Base-by-base conservation (phyloP, 192 early-diverging fungal genomes). In the Coemansia javaensis region DNA sequence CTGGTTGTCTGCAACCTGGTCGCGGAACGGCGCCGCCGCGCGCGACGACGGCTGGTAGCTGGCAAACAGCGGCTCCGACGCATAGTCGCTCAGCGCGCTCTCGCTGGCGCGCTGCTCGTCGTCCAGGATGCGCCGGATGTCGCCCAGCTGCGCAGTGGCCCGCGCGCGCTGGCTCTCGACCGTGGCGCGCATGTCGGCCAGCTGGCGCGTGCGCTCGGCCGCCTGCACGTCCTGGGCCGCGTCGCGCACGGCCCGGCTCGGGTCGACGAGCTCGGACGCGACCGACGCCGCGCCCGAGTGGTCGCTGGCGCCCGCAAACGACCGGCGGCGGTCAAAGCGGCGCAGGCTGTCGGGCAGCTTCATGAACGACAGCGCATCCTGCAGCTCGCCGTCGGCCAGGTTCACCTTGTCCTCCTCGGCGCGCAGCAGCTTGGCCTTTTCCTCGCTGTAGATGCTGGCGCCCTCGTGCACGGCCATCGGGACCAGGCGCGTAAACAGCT, bases 391-490 rank as follows among this genome's bases (percentile, higher is more conserved):
- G 59, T 97, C 87, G 6, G 91, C 87, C 6, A 83, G 53, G 37
- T 90, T 89, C 23, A 85, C 87, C 50, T 79, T 71, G 49, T 85
- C 91, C 17, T 83, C 80, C 40, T 93, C 89, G 17, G 77, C 62
- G 18, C 96, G 83, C 7, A 96, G 78, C 27, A 99, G 52, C 72
- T 93, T 92, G 15, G 91, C 93, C 72, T 96, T 91, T 61, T 96
- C 92, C 59, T 97, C 96, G 17, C 91, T 93, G 53, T 99, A 99
- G 49, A 97, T 44, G 18, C 88, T 90, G 12, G 93, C 80, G 32
- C 88, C 84, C 71, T 97, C 91, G 63, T 96, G 93, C 1, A 99
- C 90, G n/a, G 82, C 79, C 34, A 99, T 72, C 1, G 96, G 96
- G 23, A 99, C 85, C 35, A 99, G 79, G 16, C 79, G 70, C 27